Base-by-base conservation (phyloP, 73 alveolate species). In the Stentor coeruleus region DNA sequence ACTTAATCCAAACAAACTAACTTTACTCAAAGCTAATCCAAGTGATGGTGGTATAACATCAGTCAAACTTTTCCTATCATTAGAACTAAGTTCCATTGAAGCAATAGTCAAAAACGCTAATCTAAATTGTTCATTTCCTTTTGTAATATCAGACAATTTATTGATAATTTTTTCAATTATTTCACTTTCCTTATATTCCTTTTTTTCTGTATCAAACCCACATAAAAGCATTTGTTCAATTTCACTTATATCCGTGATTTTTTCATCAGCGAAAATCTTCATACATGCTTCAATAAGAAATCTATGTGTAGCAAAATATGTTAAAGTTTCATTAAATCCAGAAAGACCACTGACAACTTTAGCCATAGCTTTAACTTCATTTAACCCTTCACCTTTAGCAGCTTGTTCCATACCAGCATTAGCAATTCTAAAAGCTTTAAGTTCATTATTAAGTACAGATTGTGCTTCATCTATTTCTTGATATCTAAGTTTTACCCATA, bases 271-370 rank as follows among this genome's bases (percentile, higher is more conserved):
- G 37, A 66, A 66, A 11, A 37, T 20, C 33, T 66, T 66, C 37
- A 66, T 14, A 1, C 20, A 66, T 66, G 37, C n/a, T 20, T 66
- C 79, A 0, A 66, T 66, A 26, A 20, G 33, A 33, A 20, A 66
- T 20, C 79, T 20, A 33, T 66, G 79, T 15, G 15, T 15, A 11
- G 79, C 79, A 33, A 66, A 66, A 28, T 31, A 11, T 1, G 42
- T 31, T 40, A 66, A 14, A 26, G n/a, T 20, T 66, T 66, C 79
- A 66, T 66, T 66, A 33, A 28, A 66, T 0, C 33, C 79, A 14
- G 79, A 20, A 14, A 66, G 79, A 11, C 79, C 79, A 66, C 79
- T 31, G n/a, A 66, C 79, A 33, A 66, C 79, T 66, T 31, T 66
- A 26, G 79, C 79, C 2, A 66, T 31, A 1, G n/a, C n/a, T 2